Evolutionary conservation across 139 green algal genomes (phyloP).

Genomic region (Tetraselmis chui): DNA sequence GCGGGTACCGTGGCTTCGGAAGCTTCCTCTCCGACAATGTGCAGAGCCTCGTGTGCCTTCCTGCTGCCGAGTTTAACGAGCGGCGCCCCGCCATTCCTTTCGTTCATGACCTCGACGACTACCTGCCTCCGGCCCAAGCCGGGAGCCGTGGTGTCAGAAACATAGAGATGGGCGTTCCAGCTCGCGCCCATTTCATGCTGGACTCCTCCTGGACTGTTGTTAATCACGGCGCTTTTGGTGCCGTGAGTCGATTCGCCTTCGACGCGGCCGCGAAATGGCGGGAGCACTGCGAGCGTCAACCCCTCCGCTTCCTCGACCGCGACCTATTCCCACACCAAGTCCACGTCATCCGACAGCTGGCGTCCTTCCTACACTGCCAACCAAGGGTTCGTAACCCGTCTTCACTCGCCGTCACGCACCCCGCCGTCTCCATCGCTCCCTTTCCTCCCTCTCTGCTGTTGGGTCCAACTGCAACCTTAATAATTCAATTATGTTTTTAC

Average conservation of each 20-base stretch:
- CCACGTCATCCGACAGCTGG: slow-evolving; percentile 41
- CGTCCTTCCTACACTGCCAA: slow-evolving; percentile 24
- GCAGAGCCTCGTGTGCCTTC: background rate
- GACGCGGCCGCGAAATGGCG: slow-evolving; percentile 42
- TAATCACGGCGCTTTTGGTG: slow-evolving; percentile 64
- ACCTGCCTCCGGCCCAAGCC: background rate
- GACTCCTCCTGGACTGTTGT: slow-evolving; percentile 42
- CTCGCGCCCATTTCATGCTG: background rate
- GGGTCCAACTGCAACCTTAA: too few relatives aligned
- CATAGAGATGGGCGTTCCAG: background rate
- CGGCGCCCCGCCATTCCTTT: background rate
- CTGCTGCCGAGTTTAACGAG: background rate
- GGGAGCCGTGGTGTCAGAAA: too few relatives aligned
- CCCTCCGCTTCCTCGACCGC: slow-evolving; percentile 48
- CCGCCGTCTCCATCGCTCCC: too few relatives aligned
- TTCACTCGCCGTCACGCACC: too few relatives aligned
- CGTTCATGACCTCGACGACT: background rate
- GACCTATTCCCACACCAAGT: slow-evolving; percentile 51
- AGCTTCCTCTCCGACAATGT: background rate
- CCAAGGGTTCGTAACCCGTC: too few relatives aligned
- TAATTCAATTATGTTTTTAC: too few relatives aligned
- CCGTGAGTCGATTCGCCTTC: slow-evolving; percentile 25
- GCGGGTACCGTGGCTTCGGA: background rate
- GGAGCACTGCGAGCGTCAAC: slow-evolving; percentile 51
- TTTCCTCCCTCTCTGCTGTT: too few relatives aligned